Percentiles rank a stretch among this genome's conserved stretches.
Conservation (phyloP, 2,329 filamentous ascomycete species). For the Phoma sp. region DNA sequence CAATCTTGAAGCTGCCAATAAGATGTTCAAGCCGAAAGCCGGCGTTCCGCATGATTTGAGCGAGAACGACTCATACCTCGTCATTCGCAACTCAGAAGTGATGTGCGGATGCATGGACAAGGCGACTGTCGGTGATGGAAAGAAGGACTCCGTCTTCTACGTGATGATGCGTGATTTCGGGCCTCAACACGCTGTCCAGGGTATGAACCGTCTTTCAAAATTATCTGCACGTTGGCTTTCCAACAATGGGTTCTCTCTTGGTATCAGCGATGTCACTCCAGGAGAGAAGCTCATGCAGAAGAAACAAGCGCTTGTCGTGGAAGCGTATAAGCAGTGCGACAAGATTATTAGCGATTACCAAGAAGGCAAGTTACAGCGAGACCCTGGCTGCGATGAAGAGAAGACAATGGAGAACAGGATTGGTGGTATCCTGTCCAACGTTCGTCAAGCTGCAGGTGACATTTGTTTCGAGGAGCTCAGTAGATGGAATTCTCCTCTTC, state of each 20-base stretch:
- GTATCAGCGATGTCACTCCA: constrained; percentile 92
- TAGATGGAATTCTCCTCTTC: constrained; percentile 86
- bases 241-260: constrained; percentile 94
- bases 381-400: constrained; percentile 88
- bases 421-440: constrained; percentile 88
- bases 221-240: constrained; percentile 87
- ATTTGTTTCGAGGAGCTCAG: constrained; percentile 90
- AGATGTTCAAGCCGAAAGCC: constrained; percentile 72
- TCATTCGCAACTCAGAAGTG: constrained; percentile 93
- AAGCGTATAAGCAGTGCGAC: constrained; percentile 81
- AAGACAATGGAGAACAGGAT: constrained; percentile 89
- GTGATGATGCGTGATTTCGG: constrained; percentile 95
- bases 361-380: constrained; percentile 79
- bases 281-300: constrained; percentile 70
- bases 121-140: constrained; percentile 92
- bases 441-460: constrained; percentile 88
- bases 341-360: constrained; percentile 83
- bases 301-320: constrained; percentile 77
- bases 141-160: constrained; percentile 98
- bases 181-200: constrained; percentile 82
- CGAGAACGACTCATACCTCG: constrained; percentile 77
- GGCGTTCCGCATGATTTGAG: constrained; percentile 79
- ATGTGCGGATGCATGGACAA: constrained; percentile 99
- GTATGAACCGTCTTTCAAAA: constrained; percentile 93
- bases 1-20: constrained; percentile 92